phyloP scores from a whole-genome alignment of 768 basidiomycete genomes.

The Rhodotorula paludigena region DNA sequence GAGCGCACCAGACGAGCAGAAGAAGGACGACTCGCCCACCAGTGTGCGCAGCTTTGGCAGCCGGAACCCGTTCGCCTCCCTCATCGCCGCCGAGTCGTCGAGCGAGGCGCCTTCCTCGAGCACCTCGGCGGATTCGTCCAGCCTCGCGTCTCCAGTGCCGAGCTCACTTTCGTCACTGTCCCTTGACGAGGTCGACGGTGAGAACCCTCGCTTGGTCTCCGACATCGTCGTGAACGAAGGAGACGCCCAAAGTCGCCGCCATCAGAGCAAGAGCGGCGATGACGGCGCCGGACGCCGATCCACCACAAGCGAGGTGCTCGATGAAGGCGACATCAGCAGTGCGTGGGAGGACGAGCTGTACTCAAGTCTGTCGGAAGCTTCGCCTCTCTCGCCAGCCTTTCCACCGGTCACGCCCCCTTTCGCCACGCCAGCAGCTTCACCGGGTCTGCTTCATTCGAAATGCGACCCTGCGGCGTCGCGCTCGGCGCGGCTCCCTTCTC shows the following conservation, averaged over 20 bases:
- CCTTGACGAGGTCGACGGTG: not conserved
- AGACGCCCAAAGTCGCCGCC: no score
- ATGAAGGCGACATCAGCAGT: not conserved
- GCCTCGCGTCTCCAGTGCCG: not conserved
- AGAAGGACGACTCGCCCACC: not conserved
- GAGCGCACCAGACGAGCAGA: not conserved
- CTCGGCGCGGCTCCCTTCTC: not conserved
- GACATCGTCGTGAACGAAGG: not conserved
- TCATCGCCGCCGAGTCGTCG: not conserved
- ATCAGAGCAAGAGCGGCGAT: no score
- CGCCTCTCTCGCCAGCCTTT: not conserved
- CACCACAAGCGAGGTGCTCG: not conserved
- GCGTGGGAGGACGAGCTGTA: slow-evolving; percentile 23
- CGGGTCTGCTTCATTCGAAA: no score
- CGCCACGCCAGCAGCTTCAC: not conserved
- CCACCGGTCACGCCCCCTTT: not conserved
- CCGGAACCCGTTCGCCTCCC: not conserved
- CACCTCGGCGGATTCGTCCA: not conserved
- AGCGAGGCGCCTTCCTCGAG: not conserved
- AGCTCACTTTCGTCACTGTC: not conserved
- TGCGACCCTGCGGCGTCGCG: not conserved
- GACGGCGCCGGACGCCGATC: not conserved
- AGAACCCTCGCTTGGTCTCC: not conserved
- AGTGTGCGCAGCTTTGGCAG: not conserved
- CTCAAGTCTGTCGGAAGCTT: not conserved